Conservation (phyloP, 257 asterid genomes). For the Jasminum sambac region DNA sequence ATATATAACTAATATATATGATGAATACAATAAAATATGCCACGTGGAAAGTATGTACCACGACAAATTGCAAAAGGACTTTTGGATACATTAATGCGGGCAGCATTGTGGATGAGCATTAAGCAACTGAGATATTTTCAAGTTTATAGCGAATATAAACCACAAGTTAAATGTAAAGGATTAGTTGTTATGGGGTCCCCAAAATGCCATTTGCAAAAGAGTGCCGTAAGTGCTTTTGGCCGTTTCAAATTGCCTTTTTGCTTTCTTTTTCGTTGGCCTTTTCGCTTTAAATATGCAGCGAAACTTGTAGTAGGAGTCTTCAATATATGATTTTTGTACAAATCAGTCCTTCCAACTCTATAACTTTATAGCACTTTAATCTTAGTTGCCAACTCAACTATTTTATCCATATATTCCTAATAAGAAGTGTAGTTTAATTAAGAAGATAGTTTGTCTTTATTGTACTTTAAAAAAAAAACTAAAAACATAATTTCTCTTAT, state of each 20-base stretch:
- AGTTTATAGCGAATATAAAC: constrained; percentile 33
- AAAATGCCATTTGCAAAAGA: constrained; percentile 29
- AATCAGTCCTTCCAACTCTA: not conserved
- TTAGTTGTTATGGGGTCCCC: constrained; percentile 39
- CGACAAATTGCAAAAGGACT: not conserved
- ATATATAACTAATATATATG: too few species aligned
- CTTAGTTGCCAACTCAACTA: not conserved
- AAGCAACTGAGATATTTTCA: constrained; percentile 42
- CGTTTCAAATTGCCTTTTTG: constrained; percentile 15
- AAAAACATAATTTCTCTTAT: too few species aligned
- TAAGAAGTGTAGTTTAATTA: not conserved
- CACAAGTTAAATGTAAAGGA: constrained; percentile 36
- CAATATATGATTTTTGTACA: not conserved
- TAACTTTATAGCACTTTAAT: not conserved
- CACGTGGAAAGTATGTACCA: not conserved
- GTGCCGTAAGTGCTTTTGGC: constrained; percentile 49
- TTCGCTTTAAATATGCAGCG: constrained; percentile 12
- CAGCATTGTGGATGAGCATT: constrained; percentile 19
- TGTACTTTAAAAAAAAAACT: not conserved
- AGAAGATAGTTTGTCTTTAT: not conserved
- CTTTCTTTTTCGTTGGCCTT: constrained; percentile 16
- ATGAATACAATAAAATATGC: too few species aligned
- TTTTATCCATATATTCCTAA: not conserved
- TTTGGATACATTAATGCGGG: not conserved
- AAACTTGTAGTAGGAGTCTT: not conserved